A percentile compares a stretch with the other conserved stretches of the same genome.
Evolutionary conservation across 345 rosid species (phyloP).

Genomic region (Arabis hirsuta): DNA sequence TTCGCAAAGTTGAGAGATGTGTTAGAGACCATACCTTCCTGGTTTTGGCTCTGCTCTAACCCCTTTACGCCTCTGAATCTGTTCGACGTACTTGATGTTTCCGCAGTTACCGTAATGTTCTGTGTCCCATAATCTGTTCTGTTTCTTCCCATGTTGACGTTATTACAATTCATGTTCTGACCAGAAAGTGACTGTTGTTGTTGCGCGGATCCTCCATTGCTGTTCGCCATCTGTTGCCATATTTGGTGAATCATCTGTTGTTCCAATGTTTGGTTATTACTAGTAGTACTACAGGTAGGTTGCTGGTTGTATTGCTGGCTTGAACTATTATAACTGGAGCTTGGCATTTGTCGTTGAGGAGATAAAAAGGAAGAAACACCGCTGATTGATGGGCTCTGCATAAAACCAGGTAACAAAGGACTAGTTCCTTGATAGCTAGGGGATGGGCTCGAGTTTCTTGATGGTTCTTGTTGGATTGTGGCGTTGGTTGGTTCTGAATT

Average conservation of each 20-base stretch:
- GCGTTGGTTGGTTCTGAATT: constrained; percentile 59
- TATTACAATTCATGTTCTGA: constrained; percentile 45
- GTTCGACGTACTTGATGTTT: constrained; percentile 64
- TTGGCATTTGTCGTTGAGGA: constrained; percentile 61
- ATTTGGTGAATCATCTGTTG: constrained; percentile 85
- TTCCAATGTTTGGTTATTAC: constrained; percentile 67
- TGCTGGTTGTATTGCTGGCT: constrained; percentile 58
- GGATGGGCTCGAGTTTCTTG: constrained; percentile 65
- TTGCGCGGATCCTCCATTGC: constrained; percentile 40
- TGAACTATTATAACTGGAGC: constrained; percentile 52
- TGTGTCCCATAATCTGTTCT: constrained; percentile 43
- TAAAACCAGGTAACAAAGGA: constrained; percentile 56
- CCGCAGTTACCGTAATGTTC: not conserved
- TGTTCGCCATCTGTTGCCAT: constrained; percentile 73
- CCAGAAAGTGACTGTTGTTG: constrained; percentile 41
- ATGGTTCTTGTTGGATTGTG: constrained; percentile 65
- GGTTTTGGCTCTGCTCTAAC: constrained; percentile 50
- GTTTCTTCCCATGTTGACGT: constrained; percentile 46
- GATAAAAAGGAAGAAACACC: constrained; percentile 53
- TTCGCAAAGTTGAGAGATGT: constrained; percentile 67
- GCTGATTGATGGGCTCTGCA: constrained; percentile 53
- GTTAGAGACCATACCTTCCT: constrained; percentile 62
- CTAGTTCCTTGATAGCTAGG: constrained; percentile 67
- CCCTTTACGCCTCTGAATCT: constrained; percentile 66
- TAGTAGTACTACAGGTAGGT: constrained; percentile 48